Base-by-base conservation (phyloP, 1,284 basidiomycete genomes). In the Polyporus tsugae region DNA sequence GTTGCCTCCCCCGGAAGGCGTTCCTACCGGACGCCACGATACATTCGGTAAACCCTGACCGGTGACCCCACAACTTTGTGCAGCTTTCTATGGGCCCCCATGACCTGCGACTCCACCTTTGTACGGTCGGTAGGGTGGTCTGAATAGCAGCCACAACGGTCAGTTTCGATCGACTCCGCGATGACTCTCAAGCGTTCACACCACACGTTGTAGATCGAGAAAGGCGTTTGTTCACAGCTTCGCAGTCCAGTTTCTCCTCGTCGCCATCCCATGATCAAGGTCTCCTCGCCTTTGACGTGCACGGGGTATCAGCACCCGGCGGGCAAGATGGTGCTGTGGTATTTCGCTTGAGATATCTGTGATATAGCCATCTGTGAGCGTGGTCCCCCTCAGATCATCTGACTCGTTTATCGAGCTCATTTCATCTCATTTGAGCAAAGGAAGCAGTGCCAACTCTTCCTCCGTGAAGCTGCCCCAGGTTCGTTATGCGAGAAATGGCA, bases 381-480 rank as follows among this genome's bases (percentile, higher is more conserved):
- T 36, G 55, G 11, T n/a, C 19, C 35, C 35, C 15, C 17, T 4
- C 6, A 36, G 35, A 38, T 38, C 55, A 36, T 53, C 25, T 33
- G 52, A 53, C 25, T 17, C 15, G 7, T 17, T 33, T 5, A 53
- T 53, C 52, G 29, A 33, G 11, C 29, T 33, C 52, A 5, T 58
- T 36, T 35, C 35, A 2, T 33, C 55, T 38, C 55, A 58, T 35
- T 10, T 33, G 29, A 38, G 35, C 58, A 15, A 25, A 7, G 22
- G 38, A 41, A 17, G 58, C 58, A 35, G 35, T 41, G 58, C 38
- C 10, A 38, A 5, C 22, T n/a, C 38, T 39, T 60, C n/a, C 10
- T 67, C 59, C 59, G 58, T 25, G 66, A 67, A 64, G 38, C 39
- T 60, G 44, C 46, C 19, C 38, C 19, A 5, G n/a, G 17, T 29